Conservation (phyloP, 768 basidiomycete genomes). For the Calocybe indica region DNA sequence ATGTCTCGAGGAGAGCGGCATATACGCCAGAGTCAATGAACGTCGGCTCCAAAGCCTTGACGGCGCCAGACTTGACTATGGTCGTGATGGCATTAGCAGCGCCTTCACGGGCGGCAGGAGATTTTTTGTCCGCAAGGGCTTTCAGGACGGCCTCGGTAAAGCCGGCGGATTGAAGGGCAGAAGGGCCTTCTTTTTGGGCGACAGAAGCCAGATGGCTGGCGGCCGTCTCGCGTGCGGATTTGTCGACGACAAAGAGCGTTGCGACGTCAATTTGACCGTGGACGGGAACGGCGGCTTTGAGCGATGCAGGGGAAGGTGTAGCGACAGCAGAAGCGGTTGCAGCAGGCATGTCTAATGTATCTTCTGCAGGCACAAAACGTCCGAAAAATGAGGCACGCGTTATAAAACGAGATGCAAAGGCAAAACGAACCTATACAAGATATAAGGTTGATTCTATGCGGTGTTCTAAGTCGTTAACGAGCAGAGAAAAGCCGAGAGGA, state of each 20-base stretch:
- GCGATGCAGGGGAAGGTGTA: slow-evolving; percentile 62
- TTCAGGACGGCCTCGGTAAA: slow-evolving; percentile 73
- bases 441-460: slow-evolving; percentile 23
- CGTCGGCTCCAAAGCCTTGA: slow-evolving; percentile 81
- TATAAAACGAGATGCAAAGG: background rate
- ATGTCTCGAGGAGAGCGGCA: slow-evolving; percentile 80
- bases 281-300: slow-evolving; percentile 48
- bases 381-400: slow-evolving; percentile 3
- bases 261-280: slow-evolving; percentile 66
- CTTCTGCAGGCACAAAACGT: slow-evolving; percentile 28
- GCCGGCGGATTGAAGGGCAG: slow-evolving; percentile 61
- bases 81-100: slow-evolving; percentile 68
- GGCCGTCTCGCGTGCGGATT: slow-evolving; percentile 70
- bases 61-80: slow-evolving; percentile 64
- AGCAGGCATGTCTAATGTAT: slow-evolving; percentile 66
- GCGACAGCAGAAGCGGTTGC: slow-evolving; percentile 59
- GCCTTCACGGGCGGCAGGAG: slow-evolving; percentile 84
- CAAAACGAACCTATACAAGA: slow-evolving; percentile 27
- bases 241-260: slow-evolving; percentile 80
- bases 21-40: slow-evolving; percentile 87
- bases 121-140: slow-evolving; percentile 94
- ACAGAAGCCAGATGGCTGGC: slow-evolving; percentile 63
- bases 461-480: slow-evolving; percentile 35
- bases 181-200: slow-evolving; percentile 81
- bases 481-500: slow-evolving; percentile 34